Evolutionary conservation across 306 rosid species (phyloP), one percentile per base, ranked within the genome.

Genomic region (Calophaca sinica): DNA sequence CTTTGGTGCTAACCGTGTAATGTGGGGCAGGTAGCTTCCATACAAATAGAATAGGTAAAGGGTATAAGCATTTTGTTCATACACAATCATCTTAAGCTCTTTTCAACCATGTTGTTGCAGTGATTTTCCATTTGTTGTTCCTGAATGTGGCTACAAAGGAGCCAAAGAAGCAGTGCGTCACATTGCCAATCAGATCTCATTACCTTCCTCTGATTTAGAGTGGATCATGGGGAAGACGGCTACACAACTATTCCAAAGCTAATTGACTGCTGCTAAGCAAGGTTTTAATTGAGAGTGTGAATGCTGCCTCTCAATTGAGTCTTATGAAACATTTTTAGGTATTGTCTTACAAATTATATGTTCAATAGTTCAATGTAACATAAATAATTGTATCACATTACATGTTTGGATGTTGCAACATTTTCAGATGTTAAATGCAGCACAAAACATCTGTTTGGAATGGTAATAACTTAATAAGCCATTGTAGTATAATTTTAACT

Each of bases 61-160:
- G 48, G 13, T 15, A 11, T 31, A 20, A 48, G 35, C 26, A 6
- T 6, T 32, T 32, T 71, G 4, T 61, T 48, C 48, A 33, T 7
- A 55, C n/a, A 54, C 39, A 20, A 69, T 50, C 54, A 52, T 65
- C 33, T 65, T 26, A 65, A 20, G n/a, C 32, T 13, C 46, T 48
- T 9, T 52, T 4, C 54, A 44, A 32, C 20, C 51, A 51, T 64
- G 38, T 57, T 78, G 39, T 52, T 76, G 84, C 96, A 93, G 97
- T 62, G 97, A 93, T 72, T 89, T 93, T 74, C 98, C 98, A 50
- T 91, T 28, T 77, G 96, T 88, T 63, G 90, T 85, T 68, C 82
- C 84, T 45, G 92, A 93, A 79, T 93, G 97, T 59, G 96, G 94
- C 36, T 93, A 93, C 60, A 87, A 88, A 75, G 96, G 82, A 75